Conservation (phyloP, 495 filamentous ascomycete species). For the Pseudomonodictys pantanalensis region DNA sequence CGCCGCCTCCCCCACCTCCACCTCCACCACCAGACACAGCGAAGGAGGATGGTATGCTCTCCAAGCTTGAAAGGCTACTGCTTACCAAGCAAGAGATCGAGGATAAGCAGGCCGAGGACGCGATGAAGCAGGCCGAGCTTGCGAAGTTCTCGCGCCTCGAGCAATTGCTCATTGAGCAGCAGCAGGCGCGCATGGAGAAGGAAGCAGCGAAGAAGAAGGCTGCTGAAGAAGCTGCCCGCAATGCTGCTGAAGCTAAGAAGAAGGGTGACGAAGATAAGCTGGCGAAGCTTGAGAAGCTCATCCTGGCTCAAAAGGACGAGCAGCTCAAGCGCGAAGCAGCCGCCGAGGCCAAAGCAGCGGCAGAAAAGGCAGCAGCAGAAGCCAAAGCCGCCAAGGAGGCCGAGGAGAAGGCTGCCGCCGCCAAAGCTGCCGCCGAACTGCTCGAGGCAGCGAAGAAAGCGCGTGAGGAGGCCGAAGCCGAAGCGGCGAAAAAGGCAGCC, state of each 20-base stretch:
- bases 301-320: conserved; percentile 39
- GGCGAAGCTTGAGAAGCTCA: conserved; percentile 37
- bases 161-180: conserved; percentile 23
- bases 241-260: conserved; percentile 30
- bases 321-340: conserved; percentile 36
- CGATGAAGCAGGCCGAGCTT: conserved; percentile 26
- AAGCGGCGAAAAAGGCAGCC: conserved; percentile 39
- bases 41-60: conserved; percentile 17
- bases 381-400: conserved; percentile 40
- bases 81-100: conserved; percentile 8
- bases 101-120: conserved; percentile 21
- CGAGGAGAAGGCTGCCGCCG: conserved; percentile 39
- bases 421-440: conserved; percentile 44
- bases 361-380: conserved; percentile 29
- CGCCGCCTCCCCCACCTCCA: conserved; percentile 17
- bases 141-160: conserved; percentile 32
- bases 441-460: conserved; percentile 36
- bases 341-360: no score
- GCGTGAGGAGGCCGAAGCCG: conserved; percentile 37
- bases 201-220: conserved; percentile 26
- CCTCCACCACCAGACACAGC: conserved; percentile 21
- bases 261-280: conserved; percentile 36
- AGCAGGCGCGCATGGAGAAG: conserved; percentile 30
- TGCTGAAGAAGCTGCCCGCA: conserved; percentile 19
- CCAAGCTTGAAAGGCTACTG: conserved; percentile 20